Percentiles rank a stretch among this genome's conserved stretches.
These are phyloP conservation scores for Grigorovia jiainica DNA, from an alignment of 805 yeast genomes.

Conservation along the genomic window DNA sequence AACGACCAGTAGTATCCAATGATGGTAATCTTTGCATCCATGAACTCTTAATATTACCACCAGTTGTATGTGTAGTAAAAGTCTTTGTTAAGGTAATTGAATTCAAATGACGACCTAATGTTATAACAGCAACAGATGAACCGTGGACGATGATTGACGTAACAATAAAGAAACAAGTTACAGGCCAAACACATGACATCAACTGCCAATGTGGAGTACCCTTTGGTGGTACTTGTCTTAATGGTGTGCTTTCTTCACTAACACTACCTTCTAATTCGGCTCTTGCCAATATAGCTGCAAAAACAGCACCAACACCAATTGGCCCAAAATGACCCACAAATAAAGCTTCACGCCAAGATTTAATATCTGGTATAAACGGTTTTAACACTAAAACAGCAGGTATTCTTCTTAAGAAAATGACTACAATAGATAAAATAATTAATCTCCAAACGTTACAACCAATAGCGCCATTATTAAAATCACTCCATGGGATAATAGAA, in stretches of 20 bases:
- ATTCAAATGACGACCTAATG: conserved; percentile 78
- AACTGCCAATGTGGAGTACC: conserved; percentile 47
- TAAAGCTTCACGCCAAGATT: conserved; percentile 87
- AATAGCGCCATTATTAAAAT: conserved; percentile 49
- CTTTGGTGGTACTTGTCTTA: conserved; percentile 36
- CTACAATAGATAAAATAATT: conserved; percentile 61
- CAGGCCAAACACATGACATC: conserved; percentile 69
- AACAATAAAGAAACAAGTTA: conserved; percentile 68
- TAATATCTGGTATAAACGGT: conserved; percentile 77
- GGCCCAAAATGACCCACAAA: conserved; percentile 97
- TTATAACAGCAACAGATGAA: conserved; percentile 68
- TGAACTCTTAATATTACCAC: conserved; percentile 43
- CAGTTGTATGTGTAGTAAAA: conserved; percentile 61
- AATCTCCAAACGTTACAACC: conserved; percentile 77
- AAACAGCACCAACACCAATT: conserved; percentile 89
- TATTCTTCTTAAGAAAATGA: conserved; percentile 66
- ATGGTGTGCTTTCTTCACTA: conserved; percentile 47
- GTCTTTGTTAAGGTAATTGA: conserved; percentile 91
- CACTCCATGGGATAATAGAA: conserved; percentile 81
- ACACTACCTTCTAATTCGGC: conserved; percentile 51
- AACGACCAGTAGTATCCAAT: conserved; percentile 54
- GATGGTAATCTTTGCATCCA: conserved; percentile 86
- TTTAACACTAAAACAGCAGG: conserved; percentile 72
- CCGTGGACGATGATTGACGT: conserved; percentile 86
- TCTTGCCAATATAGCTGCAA: conserved; percentile 73